Evolutionary conservation across 129 eudicot species (phyloP), one percentile per base, ranked within the genome.

Genomic region (Arctium minus): DNA sequence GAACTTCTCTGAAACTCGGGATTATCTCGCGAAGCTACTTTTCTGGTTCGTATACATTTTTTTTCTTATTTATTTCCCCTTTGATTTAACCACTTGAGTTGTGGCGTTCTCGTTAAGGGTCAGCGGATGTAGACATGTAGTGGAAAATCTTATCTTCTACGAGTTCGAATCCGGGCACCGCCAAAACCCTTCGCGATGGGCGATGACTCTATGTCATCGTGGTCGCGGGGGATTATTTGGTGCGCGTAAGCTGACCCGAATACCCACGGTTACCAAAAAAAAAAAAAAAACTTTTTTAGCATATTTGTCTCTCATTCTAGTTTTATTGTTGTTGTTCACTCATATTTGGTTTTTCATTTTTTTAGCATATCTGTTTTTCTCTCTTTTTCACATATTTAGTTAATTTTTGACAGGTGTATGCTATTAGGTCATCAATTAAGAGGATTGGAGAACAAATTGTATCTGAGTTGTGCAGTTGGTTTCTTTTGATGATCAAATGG

Each of bases 11-110:
- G 88, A 89, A 83, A 84, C 92, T 4, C 75, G 92, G 73, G 94
- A 94, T 87, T 86, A 92, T 85, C 83, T 94, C 67, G 93, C 93
- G 30, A 92, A 92, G 77, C 90, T 92, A 77, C 98, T 94, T 79
- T 94, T 90, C 89, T 92, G 94, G 98, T 93, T 18, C 83, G 93
- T 81, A 31, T 48, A 37, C 2, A 38, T 40, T 75, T 67, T n/a
- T 69, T 68, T 62, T 3, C 0, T 56, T 9, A 8, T 76, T 33
- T 15, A 13, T 74, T 22, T 42, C 35, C n/a, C 17, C 35, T 11
- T 29, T 27, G 6, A 36, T n/a, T 53, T 53, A 53, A 44, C 50
- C 50, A 8, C 12, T 8, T 44, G 50, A 12, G 50, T 44, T 44
- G 50, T 44, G 50, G 48, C 13, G 50, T 44, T 1, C 50, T 44